Evolutionary conservation across 495 filamentous ascomycete genomes (phyloP).

Genomic region (Penicillium angulare): DNA sequence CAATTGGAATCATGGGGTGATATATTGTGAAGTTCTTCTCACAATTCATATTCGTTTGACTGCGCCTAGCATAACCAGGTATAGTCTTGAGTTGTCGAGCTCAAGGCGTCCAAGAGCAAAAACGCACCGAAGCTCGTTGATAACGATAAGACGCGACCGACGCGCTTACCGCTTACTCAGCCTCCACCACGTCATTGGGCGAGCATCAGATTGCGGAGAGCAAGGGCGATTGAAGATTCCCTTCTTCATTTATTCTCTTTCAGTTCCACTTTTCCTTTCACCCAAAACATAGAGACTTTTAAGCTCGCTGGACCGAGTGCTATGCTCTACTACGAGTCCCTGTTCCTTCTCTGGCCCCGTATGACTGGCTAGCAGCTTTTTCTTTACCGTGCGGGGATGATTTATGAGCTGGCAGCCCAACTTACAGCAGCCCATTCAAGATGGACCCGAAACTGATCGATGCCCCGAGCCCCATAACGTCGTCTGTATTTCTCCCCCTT

Average conservation of each 20-base stretch:
- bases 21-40: neutral
- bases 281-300: no score
- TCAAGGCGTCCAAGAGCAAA: neutral
- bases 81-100: neutral
- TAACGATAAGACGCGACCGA: conserved; percentile 21
- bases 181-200: conserved; percentile 40
- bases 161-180: conserved; percentile 16
- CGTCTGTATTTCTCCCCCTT: conserved; percentile 42
- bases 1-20: neutral
- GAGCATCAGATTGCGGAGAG: conserved; percentile 20
- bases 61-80: no score
- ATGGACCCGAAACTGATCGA: conserved; percentile 44
- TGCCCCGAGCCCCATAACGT: conserved; percentile 42
- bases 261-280: neutral
- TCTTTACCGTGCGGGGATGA: conserved; percentile 15
- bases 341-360: neutral
- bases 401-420: conserved; percentile 14
- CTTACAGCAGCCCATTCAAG: conserved; percentile 4
- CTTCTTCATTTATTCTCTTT: neutral
- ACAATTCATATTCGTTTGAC: neutral
- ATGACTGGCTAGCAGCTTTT: conserved; percentile 8
- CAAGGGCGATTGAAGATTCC: conserved; percentile 4
- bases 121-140: neutral
- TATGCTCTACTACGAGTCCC: neutral
- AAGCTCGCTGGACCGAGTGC: conserved; percentile 1